These are phyloP conservation scores for Brassica cretica DNA, from an alignment of 345 rosid genomes.

Conservation along the genomic window DNA sequence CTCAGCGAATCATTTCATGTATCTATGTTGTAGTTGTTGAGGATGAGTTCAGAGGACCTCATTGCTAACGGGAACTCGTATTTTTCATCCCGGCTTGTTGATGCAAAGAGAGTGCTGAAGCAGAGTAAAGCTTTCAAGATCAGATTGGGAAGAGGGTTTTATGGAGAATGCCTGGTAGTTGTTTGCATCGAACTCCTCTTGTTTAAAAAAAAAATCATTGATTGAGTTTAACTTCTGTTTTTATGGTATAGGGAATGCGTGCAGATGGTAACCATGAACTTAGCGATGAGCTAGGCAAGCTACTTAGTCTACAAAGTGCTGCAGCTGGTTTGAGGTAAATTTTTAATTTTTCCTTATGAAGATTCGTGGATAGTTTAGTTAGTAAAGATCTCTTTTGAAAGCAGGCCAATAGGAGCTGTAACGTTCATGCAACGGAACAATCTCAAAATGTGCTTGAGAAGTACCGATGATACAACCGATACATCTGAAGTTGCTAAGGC, in stretches of 20 bases:
- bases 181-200: background rate
- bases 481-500: constrained; percentile 93
- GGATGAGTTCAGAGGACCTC: constrained; percentile 51
- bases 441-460: constrained; percentile 86
- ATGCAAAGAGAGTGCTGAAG: constrained; percentile 65
- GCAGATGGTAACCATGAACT: constrained; percentile 68
- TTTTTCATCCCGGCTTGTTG: constrained; percentile 45
- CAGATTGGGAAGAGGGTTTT: constrained; percentile 78
- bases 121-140: constrained; percentile 60
- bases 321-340: constrained; percentile 73
- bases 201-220: constrained; percentile 7
- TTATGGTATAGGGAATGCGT: constrained; percentile 61
- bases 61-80: constrained; percentile 56
- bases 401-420: constrained; percentile 87
- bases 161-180: constrained; percentile 92
- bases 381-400: constrained; percentile 12
- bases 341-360: background rate
- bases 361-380: background rate
- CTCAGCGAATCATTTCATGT: constrained; percentile 7
- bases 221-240: background rate
- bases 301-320: constrained; percentile 75
- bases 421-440: constrained; percentile 67
- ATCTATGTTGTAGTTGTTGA: constrained; percentile 55
- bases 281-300: constrained; percentile 73
- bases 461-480: constrained; percentile 59